phyloP scores from a whole-genome alignment of 1,139 yeast genomes.

The Diutina sp. region DNA sequence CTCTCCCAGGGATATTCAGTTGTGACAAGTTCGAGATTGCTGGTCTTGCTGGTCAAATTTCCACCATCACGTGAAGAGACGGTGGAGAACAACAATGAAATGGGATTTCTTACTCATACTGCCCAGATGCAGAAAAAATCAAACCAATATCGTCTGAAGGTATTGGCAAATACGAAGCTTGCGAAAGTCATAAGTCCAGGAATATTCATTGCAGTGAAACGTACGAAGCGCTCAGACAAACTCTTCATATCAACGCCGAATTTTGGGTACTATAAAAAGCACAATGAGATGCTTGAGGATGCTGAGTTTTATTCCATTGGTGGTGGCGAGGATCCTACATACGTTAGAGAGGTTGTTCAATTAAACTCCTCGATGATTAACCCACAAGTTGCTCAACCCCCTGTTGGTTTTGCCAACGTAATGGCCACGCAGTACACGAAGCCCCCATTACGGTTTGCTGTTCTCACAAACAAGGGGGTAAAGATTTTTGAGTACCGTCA shows the following conservation, averaged over 20 bases:
- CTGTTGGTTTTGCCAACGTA: slow-evolving; percentile 59
- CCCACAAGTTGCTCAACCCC: slow-evolving; percentile 44
- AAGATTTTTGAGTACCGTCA: slow-evolving; percentile 66
- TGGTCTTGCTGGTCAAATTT: slow-evolving; percentile 48
- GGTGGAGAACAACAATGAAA: slow-evolving; percentile 39
- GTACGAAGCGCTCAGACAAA: slow-evolving; percentile 32
- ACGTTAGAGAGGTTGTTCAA: slow-evolving; percentile 61
- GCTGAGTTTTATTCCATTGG: slow-evolving; percentile 62
- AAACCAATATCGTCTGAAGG: slow-evolving; percentile 31
- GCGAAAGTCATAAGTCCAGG: slow-evolving; percentile 69
- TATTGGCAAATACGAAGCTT: slow-evolving; percentile 33
- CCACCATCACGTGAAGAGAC: slow-evolving; percentile 56
- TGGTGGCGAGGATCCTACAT: slow-evolving; percentile 17
- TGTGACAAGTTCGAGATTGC: slow-evolving; percentile 13
- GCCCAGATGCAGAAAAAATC: slow-evolving; percentile 31
- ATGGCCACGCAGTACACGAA: slow-evolving; percentile 74
- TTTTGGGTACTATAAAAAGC: slow-evolving; percentile 67
- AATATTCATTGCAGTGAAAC: slow-evolving; percentile 45
- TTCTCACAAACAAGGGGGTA: slow-evolving; percentile 70
- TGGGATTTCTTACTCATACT: slow-evolving; percentile 30
- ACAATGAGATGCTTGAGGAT: slow-evolving; percentile 63
- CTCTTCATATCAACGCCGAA: slow-evolving; percentile 73
- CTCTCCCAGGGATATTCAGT: slow-evolving; percentile 19
- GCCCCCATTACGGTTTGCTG: slow-evolving; percentile 56
- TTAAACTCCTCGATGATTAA: slow-evolving; percentile 63